These are phyloP conservation scores for Stephania japonica DNA, from an alignment of 164 flowering plant genomes.

Conservation along the genomic window DNA sequence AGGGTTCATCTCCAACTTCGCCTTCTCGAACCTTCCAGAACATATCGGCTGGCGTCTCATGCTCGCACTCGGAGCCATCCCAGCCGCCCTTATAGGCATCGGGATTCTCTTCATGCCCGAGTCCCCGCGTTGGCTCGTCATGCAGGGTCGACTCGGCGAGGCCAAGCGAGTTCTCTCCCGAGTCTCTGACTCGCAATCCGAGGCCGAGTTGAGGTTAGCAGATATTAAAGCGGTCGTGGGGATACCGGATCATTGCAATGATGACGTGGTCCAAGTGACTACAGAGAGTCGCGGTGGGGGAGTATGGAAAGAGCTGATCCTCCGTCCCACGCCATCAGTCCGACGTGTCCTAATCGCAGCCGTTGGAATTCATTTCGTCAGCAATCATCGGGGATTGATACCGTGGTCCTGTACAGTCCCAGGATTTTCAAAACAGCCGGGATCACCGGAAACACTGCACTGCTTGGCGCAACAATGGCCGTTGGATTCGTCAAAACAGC, in stretches of 20 bases:
- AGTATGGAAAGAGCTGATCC: slow-evolving; percentile 20
- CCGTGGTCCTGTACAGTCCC: slow-evolving; percentile 20
- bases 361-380: slow-evolving; percentile 23
- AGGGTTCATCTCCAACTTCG: slow-evolving; percentile 18
- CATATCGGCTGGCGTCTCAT: slow-evolving; percentile 24
- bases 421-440: slow-evolving; percentile 27
- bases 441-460: slow-evolving; percentile 6
- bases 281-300: slow-evolving; percentile 15
- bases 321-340: slow-evolving; percentile 18
- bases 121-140: slow-evolving; percentile 25
- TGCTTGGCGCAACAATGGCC: slow-evolving; percentile 28
- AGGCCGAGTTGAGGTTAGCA: slow-evolving; percentile 12
- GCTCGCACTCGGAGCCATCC: slow-evolving; percentile 22
- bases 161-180: slow-evolving; percentile 16
- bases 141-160: slow-evolving; percentile 23
- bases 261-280: slow-evolving; percentile 12
- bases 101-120: slow-evolving; percentile 20
- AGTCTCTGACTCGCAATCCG: slow-evolving; percentile 14
- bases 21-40: slow-evolving; percentile 8
- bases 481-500: slow-evolving; percentile 33
- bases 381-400: slow-evolving; percentile 14
- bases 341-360: slow-evolving; percentile 16
- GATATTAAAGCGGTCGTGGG: slow-evolving; percentile 20
- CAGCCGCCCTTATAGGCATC: slow-evolving; percentile 12
- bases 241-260: slow-evolving; percentile 13